Percentiles rank a stretch among this genome's conserved stretches.
Conservation (phyloP, 257 asterid species). For the Scutellaria minor region DNA sequence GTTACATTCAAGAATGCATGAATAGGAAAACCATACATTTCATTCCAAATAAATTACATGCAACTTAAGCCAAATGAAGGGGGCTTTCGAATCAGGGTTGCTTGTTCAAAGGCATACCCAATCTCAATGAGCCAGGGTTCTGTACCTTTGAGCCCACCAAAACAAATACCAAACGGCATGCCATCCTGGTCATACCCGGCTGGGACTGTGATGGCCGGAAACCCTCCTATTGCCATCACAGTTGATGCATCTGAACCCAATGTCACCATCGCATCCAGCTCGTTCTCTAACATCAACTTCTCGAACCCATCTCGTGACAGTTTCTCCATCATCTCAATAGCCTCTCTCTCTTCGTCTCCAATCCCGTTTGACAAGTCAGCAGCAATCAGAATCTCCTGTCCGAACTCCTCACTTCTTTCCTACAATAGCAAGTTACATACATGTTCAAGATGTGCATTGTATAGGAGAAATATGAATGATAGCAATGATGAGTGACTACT, state of each 20-base stretch:
- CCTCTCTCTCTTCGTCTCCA: slow-evolving; percentile 49
- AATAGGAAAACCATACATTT: neutral
- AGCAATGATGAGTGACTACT: slow-evolving; percentile 4
- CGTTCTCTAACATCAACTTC: slow-evolving; percentile 56
- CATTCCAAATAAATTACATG: slow-evolving; percentile 4
- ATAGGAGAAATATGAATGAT: neutral
- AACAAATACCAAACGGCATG: slow-evolving; percentile 66
- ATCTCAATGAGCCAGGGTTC: slow-evolving; percentile 64
- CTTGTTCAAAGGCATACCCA: slow-evolving; percentile 71
- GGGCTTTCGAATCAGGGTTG: slow-evolving; percentile 57
- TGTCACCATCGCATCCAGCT: slow-evolving; percentile 61
- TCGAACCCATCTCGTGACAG: slow-evolving; percentile 57
- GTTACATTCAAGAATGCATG: neutral
- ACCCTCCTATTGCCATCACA: slow-evolving; percentile 69
- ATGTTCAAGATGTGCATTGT: neutral
- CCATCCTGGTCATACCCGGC: slow-evolving; percentile 64
- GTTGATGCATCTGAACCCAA: slow-evolving; percentile 46
- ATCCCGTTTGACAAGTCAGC: slow-evolving; percentile 61
- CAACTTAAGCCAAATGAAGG: slow-evolving; percentile 41
- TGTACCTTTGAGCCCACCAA: slow-evolving; percentile 68
- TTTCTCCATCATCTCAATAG: slow-evolving; percentile 49
- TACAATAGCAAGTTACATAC: slow-evolving; percentile 23
- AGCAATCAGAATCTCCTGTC: slow-evolving; percentile 58
- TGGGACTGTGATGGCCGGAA: slow-evolving; percentile 65
- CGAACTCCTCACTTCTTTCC: slow-evolving; percentile 45